Evolutionary conservation across 768 basidiomycete species (phyloP).

Genomic region (Grammothele lineata): DNA sequence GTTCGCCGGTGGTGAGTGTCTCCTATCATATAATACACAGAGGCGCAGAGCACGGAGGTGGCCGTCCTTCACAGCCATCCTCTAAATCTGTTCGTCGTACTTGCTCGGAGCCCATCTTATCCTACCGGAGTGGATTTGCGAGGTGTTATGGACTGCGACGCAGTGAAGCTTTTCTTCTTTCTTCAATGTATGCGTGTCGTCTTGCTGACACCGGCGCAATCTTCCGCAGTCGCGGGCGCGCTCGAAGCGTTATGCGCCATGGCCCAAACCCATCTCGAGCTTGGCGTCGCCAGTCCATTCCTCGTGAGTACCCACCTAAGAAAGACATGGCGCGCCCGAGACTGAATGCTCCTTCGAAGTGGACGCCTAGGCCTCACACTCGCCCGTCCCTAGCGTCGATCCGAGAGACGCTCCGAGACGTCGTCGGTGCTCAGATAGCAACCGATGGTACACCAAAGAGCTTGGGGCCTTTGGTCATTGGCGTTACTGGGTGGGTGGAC

Average conservation of each 20-base stretch:
- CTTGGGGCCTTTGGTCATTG: constrained; percentile 76
- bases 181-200: not conserved
- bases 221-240: constrained; percentile 73
- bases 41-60: too few species aligned
- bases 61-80: too few species aligned
- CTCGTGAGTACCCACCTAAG: constrained; percentile 58
- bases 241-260: constrained; percentile 77
- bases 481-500: constrained; percentile 73
- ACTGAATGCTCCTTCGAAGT: too few species aligned
- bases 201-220: too few species aligned
- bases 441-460: constrained; percentile 53
- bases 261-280: constrained; percentile 73
- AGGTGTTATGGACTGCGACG: too few species aligned
- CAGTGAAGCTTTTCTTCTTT: not conserved
- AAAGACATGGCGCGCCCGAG: too few species aligned
- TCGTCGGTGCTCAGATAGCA: constrained; percentile 51
- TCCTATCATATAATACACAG: too few species aligned
- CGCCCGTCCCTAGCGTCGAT: constrained; percentile 55
- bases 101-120: too few species aligned
- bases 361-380: constrained; percentile 78
- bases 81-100: too few species aligned
- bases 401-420: constrained; percentile 47
- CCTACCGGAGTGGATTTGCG: too few species aligned
- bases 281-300: constrained; percentile 80
- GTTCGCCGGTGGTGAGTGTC: constrained; percentile 76